Evolutionary conservation across 768 basidiomycete species (phyloP).

Genomic region (Lactarius indigo): DNA sequence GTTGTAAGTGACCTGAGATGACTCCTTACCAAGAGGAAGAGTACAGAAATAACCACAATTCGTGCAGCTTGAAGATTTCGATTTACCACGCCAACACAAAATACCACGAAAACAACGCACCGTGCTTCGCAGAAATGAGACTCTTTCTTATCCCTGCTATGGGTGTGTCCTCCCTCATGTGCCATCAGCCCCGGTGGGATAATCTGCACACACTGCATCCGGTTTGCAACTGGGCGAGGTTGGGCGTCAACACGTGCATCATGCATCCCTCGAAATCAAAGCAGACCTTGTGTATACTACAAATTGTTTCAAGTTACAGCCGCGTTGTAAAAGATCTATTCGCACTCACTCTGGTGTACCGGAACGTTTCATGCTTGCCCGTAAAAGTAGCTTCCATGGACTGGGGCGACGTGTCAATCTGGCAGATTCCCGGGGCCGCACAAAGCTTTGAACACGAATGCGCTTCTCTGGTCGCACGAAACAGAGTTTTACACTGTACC

Average conservation of each 20-base stretch:
- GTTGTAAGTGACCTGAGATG: not conserved
- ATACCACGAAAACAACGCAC: constrained; percentile 29
- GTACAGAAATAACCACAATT: constrained; percentile 59
- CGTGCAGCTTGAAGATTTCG: constrained; percentile 39
- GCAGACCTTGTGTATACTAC: constrained; percentile 53
- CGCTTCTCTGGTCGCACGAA: constrained; percentile 39
- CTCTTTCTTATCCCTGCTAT: constrained; percentile 41
- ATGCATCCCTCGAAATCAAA: not conserved
- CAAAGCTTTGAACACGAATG: constrained; percentile 48
- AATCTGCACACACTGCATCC: constrained; percentile 45
- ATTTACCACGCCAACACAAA: not conserved
- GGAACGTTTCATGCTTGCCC: constrained; percentile 56
- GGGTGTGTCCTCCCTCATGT: constrained; percentile 50
- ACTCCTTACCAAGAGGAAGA: constrained; percentile 45
- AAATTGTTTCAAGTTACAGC: not conserved
- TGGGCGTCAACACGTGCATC: not conserved
- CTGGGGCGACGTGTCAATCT: constrained; percentile 56
- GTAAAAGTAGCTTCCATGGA: constrained; percentile 61
- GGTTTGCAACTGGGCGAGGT: constrained; percentile 42
- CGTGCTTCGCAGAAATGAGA: constrained; percentile 55
- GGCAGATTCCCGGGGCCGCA: constrained; percentile 47
- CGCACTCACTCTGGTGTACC: constrained; percentile 54
- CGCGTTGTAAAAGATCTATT: not conserved
- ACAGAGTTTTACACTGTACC: not conserved
- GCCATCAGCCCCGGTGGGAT: constrained; percentile 41